phyloP scores from a whole-genome alignment of 2,329 filamentous ascomycete genomes.

The Plenodomus tracheiphilus region DNA sequence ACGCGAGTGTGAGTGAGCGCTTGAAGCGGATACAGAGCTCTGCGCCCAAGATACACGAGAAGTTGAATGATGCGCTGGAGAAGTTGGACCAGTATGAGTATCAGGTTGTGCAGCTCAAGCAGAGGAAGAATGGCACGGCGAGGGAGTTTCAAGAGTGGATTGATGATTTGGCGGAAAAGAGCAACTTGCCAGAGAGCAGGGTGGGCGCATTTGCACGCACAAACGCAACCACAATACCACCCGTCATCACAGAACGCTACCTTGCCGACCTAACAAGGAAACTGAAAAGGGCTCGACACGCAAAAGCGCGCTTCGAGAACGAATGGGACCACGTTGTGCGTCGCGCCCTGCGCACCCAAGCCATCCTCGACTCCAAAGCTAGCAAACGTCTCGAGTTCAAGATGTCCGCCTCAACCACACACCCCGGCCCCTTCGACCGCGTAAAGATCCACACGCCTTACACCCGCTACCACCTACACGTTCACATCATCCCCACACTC shows the following conservation, averaged over 20 bases:
- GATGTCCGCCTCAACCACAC: conserved; percentile 54
- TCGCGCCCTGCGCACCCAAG: conserved; percentile 74
- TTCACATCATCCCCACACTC: conserved; percentile 70
- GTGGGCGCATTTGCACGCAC: conserved; percentile 28
- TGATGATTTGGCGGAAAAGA: conserved; percentile 83
- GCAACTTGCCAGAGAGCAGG: conserved; percentile 66
- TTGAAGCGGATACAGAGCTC: conserved; percentile 75
- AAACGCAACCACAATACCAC: conserved; percentile 61
- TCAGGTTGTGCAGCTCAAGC: conserved; percentile 77
- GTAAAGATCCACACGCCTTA: conserved; percentile 73
- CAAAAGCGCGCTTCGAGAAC: conserved; percentile 77
- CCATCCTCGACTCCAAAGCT: conserved; percentile 79
- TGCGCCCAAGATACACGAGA: conserved; percentile 83
- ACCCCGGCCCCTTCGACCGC: conserved; percentile 42
- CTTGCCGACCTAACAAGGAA: conserved; percentile 86
- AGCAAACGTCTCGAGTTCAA: conserved; percentile 81
- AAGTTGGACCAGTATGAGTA: conserved; percentile 79
- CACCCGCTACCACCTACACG: conserved; percentile 77
- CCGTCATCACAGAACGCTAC: conserved; percentile 90
- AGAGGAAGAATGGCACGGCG: conserved; percentile 78
- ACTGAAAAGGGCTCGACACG: conserved; percentile 79
- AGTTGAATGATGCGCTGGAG: conserved; percentile 80
- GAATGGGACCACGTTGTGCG: conserved; percentile 83
- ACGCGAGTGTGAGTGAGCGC: conserved; percentile 74
- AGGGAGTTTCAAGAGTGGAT: conserved; percentile 88